A percentile compares a stretch with the other conserved stretches of the same genome.
Evolutionary conservation across 2,329 filamentous ascomycete genomes (phyloP).

Genomic region (Mollisia scopiformis): DNA sequence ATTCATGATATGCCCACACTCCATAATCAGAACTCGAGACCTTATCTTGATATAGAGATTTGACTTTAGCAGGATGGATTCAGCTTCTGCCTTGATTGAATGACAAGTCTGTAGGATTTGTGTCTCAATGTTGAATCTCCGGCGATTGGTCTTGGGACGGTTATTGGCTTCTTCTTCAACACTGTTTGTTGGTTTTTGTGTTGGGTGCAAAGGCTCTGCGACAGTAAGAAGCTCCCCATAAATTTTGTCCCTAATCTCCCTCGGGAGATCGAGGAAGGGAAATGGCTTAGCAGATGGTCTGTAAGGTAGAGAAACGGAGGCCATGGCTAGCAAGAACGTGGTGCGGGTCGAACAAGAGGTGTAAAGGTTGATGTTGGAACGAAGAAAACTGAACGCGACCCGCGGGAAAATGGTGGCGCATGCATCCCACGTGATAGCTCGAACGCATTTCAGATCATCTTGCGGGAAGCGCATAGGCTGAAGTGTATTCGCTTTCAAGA

Average conservation of each 20-base stretch:
- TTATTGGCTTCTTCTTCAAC: background rate
- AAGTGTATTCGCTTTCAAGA: too few species aligned
- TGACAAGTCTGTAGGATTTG: slow-evolving; percentile 12
- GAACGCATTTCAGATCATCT: too few species aligned
- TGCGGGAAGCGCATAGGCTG: too few species aligned
- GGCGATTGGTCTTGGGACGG: background rate
- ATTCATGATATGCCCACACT: background rate
- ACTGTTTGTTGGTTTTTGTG: too few species aligned
- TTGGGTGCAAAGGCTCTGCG: background rate
- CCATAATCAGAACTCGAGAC: background rate
- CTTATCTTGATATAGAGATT: slow-evolving; percentile 9
- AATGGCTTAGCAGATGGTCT: background rate
- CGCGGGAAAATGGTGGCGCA: too few species aligned
- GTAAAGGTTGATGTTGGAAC: too few species aligned
- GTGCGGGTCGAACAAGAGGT: too few species aligned
- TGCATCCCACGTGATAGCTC: too few species aligned
- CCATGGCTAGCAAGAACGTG: background rate
- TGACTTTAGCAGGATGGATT: slow-evolving; percentile 3
- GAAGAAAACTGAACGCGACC: too few species aligned
- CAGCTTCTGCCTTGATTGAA: slow-evolving; percentile 1
- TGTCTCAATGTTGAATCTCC: background rate
- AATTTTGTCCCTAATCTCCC: slow-evolving; percentile 7
- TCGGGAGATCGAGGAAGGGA: slow-evolving; percentile 8
- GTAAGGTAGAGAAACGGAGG: background rate
- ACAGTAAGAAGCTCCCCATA: slow-evolving; percentile 4